Percentiles rank a stretch among this genome's conserved stretches.
Evolutionary conservation across 306 rosid species (phyloP).

Genomic region (Datisca glomerata): DNA sequence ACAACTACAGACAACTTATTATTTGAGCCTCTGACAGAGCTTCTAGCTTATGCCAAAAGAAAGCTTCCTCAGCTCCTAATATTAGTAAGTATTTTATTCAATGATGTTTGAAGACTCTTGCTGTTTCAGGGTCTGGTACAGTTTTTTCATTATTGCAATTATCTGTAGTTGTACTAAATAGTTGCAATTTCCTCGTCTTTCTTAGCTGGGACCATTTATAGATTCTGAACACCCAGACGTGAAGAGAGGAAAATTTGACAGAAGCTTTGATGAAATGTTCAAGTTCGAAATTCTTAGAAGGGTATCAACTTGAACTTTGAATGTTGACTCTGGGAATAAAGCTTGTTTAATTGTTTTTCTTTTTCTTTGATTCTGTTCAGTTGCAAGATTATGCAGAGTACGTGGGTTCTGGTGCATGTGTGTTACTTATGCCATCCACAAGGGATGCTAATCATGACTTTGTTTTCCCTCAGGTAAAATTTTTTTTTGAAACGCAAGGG

Average conservation of each 20-base stretch:
- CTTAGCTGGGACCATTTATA: constrained; percentile 85
- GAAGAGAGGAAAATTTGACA: constrained; percentile 63
- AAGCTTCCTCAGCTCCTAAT: constrained; percentile 68
- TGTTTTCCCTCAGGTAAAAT: constrained; percentile 89
- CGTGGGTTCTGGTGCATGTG: constrained; percentile 53
- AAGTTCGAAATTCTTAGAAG: constrained; percentile 47
- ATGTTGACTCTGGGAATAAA: background rate
- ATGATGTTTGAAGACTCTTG: background rate
- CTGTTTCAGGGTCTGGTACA: background rate
- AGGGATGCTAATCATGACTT: constrained; percentile 82
- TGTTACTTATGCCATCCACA: constrained; percentile 73
- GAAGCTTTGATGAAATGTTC: constrained; percentile 73
- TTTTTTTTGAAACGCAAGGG: no score
- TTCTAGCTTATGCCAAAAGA: constrained; percentile 73
- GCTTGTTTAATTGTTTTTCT: constrained; percentile 1
- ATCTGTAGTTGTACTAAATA: no score
- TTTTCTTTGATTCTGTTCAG: constrained; percentile 27
- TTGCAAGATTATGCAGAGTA: constrained; percentile 59
- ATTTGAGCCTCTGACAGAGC: constrained; percentile 78
- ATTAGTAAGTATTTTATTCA: constrained; percentile 39
- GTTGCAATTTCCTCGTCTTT: constrained; percentile 14
- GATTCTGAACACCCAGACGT: constrained; percentile 85
- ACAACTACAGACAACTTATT: constrained; percentile 77
- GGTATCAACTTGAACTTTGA: constrained; percentile 30
- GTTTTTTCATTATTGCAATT: constrained; percentile 11